Conservation (phyloP, 1,284 basidiomycete species). For the Moesziomyces antarcticus region DNA sequence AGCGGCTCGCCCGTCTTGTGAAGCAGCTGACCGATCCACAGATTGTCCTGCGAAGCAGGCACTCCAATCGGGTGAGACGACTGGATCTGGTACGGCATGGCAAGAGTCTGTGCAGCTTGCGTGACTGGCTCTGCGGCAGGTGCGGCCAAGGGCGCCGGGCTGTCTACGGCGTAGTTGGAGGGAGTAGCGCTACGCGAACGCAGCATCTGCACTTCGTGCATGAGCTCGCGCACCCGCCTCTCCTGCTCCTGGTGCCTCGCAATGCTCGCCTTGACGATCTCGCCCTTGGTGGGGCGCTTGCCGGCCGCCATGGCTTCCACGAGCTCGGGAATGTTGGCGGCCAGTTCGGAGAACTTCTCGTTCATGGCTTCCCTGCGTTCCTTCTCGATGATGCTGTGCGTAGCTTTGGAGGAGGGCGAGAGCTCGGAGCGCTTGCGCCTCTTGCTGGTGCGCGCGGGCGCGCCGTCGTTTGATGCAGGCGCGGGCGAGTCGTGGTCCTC, state of each 20-base stretch:
- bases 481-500: conserved; percentile 16
- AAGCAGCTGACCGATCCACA: conserved; percentile 45
- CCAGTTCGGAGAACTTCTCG: conserved; percentile 46
- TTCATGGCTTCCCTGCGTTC: conserved; percentile 51
- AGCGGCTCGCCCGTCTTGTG: conserved; percentile 23
- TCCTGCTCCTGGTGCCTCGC: conserved; percentile 43
- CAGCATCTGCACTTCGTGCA: conserved; percentile 34
- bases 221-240: conserved; percentile 30
- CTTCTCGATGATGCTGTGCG: conserved; percentile 51
- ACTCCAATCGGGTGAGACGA: conserved; percentile 29
- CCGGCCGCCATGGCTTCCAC: conserved; percentile 35
- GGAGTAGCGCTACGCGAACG: conserved; percentile 9
- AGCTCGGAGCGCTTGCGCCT: conserved; percentile 42
- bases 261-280: conserved; percentile 53
- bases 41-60: conserved; percentile 9
- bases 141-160: conserved; percentile 5
- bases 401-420: conserved; percentile 44
- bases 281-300: conserved; percentile 47
- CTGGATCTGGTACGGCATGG: conserved; percentile 37
- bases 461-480: not conserved
- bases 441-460: conserved; percentile 35
- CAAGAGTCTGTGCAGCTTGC: conserved; percentile 7
- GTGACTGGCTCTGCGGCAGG: conserved; percentile 15
- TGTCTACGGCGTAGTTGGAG: conserved; percentile 14
- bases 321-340: conserved; percentile 43